A percentile compares a stretch with the other conserved stretches of the same genome.
These are phyloP conservation scores for Tilletiopsis washingtonensis DNA, from an alignment of 1,284 basidiomycete species.

Conservation along the genomic window DNA sequence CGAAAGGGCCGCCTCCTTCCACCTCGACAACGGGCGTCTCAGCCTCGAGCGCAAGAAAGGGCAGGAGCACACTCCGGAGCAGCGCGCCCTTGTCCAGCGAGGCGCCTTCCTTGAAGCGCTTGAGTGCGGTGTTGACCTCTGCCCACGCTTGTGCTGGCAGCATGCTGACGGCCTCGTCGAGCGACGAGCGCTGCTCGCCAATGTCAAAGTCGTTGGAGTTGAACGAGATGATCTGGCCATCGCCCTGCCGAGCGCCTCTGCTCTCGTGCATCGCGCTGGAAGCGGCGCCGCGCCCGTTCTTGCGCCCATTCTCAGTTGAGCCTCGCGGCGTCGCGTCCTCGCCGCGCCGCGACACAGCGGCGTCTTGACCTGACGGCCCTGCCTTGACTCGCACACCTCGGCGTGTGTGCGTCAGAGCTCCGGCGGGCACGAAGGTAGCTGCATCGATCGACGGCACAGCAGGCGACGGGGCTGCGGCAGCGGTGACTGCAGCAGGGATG, in stretches of 20 bases:
- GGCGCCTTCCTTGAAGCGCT: slow-evolving; percentile 23
- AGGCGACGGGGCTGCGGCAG: too few relatives aligned
- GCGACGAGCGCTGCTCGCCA: slow-evolving; percentile 15
- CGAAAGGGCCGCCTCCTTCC: slow-evolving; percentile 15
- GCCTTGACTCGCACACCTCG: slow-evolving; percentile 2
- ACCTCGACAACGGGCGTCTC: slow-evolving; percentile 30
- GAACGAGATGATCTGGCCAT: slow-evolving; percentile 3
- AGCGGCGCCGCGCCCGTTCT: too few relatives aligned
- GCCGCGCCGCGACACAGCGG: too few relatives aligned
- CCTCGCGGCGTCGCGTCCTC: too few relatives aligned
- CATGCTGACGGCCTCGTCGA: slow-evolving; percentile 15
- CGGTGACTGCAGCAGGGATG: too few relatives aligned
- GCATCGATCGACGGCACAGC: slow-evolving; percentile 1
- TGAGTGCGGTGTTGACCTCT: slow-evolving; percentile 33
- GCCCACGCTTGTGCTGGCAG: slow-evolving; percentile 35
- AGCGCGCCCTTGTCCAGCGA: slow-evolving; percentile 30
- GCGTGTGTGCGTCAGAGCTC: slow-evolving; percentile 8
- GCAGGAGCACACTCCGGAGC: slow-evolving; percentile 31
- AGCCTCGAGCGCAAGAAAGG: slow-evolving; percentile 40
- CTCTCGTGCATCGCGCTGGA: too few relatives aligned
- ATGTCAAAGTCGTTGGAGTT: slow-evolving; percentile 7
- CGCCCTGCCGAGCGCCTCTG: not conserved
- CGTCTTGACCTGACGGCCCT: too few relatives aligned
- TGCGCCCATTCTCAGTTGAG: too few relatives aligned
- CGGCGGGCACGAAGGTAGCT: slow-evolving; percentile 10